Evolutionary conservation across 495 filamentous ascomycete genomes (phyloP), one percentile per base, ranked within the genome.

Genomic region (Penicillium arizonense): DNA sequence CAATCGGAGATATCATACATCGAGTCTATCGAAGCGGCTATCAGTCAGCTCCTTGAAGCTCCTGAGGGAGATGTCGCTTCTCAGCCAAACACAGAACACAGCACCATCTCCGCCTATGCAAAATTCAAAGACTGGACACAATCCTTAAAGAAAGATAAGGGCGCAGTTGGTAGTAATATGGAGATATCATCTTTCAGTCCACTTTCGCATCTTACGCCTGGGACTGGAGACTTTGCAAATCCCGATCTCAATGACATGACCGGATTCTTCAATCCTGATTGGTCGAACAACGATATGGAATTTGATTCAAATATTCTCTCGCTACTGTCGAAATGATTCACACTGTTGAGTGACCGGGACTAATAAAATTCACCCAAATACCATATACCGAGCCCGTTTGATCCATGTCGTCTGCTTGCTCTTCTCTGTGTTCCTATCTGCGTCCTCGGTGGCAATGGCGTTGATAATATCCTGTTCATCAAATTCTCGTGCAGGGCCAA

Each of bases 381-480:
- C 14, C 44, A 58, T 23, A 26, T 62, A 62, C 24, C 46, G 52
- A 23, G 33, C 52, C 2, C 59, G 55, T n/a, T 62, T 62, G 4
- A 50, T 26, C 59, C 59, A 62, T 13, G 38, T 48, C 3, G n/a
- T 20, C 18, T 52, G 48, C 4, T 37, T 30, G 14, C 8, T 38
- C 12, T 52, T 35, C 16, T 44, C 39, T 46, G 45, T 13, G 3
- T 18, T 32, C n/a, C 28, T 39, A 12, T 50, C 44, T 28, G 32
- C 6, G 13, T 14, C 30, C 20, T 57, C 44, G 5, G 38, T n/a
- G 7, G 47, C 40, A 34, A 58, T 50, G 2, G 35, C 48, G 10
- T 62, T 38, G 11, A 62, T 32, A 13, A 52, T 53, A 24, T 67
- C 64, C 41, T 64, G 56, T 23, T 67, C 61, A 30, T 67, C 64